Percentiles rank a stretch among this genome's conserved stretches.
Conservation (phyloP, 257 asterid genomes). For the Rubia yunnanensis region DNA sequence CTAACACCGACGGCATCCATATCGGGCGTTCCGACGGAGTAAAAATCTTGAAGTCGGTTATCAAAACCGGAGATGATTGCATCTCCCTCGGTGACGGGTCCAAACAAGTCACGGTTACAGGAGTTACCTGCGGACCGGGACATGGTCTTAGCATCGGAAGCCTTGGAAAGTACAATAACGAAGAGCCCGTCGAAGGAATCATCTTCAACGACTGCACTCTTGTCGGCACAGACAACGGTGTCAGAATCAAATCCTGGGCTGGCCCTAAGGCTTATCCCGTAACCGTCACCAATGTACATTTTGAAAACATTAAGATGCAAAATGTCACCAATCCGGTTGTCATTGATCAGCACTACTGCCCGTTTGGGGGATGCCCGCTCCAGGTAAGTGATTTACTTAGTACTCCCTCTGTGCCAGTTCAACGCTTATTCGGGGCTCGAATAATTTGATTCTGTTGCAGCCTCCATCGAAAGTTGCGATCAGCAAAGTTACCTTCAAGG, state of each 20-base stretch:
- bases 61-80: slow-evolving; percentile 25
- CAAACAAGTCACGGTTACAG: not conserved
- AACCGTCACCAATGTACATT: slow-evolving; percentile 13
- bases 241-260: slow-evolving; percentile 21
- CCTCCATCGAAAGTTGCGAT: not conserved
- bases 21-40: slow-evolving; percentile 12
- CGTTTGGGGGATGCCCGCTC: slow-evolving; percentile 8
- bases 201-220: slow-evolving; percentile 13
- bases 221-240: slow-evolving; percentile 10
- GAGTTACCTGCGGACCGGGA: slow-evolving; percentile 26
- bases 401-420: not conserved
- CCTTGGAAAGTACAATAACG: slow-evolving; percentile 12
- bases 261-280: not conserved
- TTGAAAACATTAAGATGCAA: slow-evolving; percentile 16
- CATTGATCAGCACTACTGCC: slow-evolving; percentile 24
- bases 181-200: slow-evolving; percentile 14
- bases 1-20: slow-evolving; percentile 27
- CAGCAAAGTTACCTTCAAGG: slow-evolving; percentile 1
- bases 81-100: slow-evolving; percentile 23
- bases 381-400: not conserved
- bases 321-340: slow-evolving; percentile 20
- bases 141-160: slow-evolving; percentile 27
- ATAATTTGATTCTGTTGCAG: not conserved
- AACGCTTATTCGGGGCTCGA: not conserved
- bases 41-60: not conserved